Evolutionary conservation across 2,329 filamentous ascomycete genomes (phyloP), one percentile per base, ranked within the genome.

Genomic region (Stachybotrys chlorohalonatus): DNA sequence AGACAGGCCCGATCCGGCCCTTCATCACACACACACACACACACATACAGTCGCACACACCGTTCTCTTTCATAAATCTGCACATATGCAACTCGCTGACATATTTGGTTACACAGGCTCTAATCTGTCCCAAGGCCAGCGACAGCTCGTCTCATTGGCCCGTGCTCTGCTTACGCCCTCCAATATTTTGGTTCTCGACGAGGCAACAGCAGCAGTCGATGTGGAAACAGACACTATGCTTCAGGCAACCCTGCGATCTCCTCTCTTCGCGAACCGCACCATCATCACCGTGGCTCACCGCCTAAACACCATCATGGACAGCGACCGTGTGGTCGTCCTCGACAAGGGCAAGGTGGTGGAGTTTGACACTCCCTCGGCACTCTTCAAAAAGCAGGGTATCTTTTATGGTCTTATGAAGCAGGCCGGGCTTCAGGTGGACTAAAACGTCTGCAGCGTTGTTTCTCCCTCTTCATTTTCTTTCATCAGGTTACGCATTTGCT

Each of bases 251-350:
- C 74, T 86, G 54, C 79, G 84, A 39, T 81, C 80, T 42, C 79
- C 82, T 24, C 69, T 86, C 15, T 99, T 99, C 74, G 81, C 86
- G 58, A 90, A 96, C 71, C 85, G 90, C 53, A 99, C 94, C 45
- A 97, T 99, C 71, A 95, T 99, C 71, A 99, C 94, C 1, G 96
- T 99, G 65, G 94, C 94, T 31, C 94, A 99, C 75, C 86, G 94
- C 54, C 95, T 99, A 75, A 97, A 97, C 75, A 99, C 94, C 11
- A 97, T 99, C 64, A 80, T 99, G 32, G 84, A 87, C 69, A 83
- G 80, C 57, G 93, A 99, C 73, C 84, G 92, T 52, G 94, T 99
- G 58, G 86, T 99, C 42, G 94, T 99, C 52, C 82, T 99, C 6
- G 91, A 97, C 67, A 87, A 88, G 70, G 94, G 94, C 48, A 83